phyloP scores from a whole-genome alignment of 2,329 filamentous ascomycete genomes.

The Arthrobotrys pseudoclavata region DNA sequence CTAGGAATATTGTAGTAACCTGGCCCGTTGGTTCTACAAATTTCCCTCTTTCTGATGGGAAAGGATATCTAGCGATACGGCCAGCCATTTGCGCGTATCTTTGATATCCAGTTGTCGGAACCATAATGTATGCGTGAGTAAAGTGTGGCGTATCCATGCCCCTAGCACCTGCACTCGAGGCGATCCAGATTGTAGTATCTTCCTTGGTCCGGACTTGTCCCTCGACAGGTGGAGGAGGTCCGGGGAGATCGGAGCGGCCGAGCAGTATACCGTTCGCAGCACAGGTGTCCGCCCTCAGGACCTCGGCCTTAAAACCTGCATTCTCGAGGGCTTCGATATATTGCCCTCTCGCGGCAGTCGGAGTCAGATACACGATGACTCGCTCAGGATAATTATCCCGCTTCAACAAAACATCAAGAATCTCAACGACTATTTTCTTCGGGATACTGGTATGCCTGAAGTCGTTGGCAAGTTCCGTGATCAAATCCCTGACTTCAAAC shows the following conservation, averaged over 20 bases:
- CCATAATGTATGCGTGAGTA: slow-evolving; percentile 56
- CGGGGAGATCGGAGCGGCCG: slow-evolving; percentile 45
- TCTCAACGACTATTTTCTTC: slow-evolving; percentile 47
- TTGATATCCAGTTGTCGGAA: slow-evolving; percentile 53
- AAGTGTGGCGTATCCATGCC: slow-evolving; percentile 52
- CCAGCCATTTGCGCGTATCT: slow-evolving; percentile 54
- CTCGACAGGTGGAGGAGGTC: slow-evolving; percentile 1
- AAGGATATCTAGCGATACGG: slow-evolving; percentile 51
- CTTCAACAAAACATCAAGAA: slow-evolving; percentile 60
- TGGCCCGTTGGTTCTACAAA: slow-evolving; percentile 46
- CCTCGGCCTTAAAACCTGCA: slow-evolving; percentile 37
- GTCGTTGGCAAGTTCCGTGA: slow-evolving; percentile 53
- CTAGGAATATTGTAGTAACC: slow-evolving; percentile 49
- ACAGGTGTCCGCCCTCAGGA: slow-evolving; percentile 24
- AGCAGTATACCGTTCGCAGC: slow-evolving; percentile 23
- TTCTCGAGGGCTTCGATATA: slow-evolving; percentile 38
- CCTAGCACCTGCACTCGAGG: slow-evolving; percentile 18
- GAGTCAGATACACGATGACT: slow-evolving; percentile 58
- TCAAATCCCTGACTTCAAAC: slow-evolving; percentile 36
- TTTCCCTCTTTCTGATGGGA: slow-evolving; percentile 9
- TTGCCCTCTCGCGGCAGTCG: slow-evolving; percentile 21
- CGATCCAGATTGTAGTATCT: slow-evolving; percentile 52
- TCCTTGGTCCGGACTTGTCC: slow-evolving; percentile 30
- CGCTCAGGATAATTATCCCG: slow-evolving; percentile 62
- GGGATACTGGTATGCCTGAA: slow-evolving; percentile 53